A percentile compares a stretch with the other conserved stretches of the same genome.
phyloP scores from a whole-genome alignment of 2,329 filamentous ascomycete species.

The Aureobasidium sp. region DNA sequence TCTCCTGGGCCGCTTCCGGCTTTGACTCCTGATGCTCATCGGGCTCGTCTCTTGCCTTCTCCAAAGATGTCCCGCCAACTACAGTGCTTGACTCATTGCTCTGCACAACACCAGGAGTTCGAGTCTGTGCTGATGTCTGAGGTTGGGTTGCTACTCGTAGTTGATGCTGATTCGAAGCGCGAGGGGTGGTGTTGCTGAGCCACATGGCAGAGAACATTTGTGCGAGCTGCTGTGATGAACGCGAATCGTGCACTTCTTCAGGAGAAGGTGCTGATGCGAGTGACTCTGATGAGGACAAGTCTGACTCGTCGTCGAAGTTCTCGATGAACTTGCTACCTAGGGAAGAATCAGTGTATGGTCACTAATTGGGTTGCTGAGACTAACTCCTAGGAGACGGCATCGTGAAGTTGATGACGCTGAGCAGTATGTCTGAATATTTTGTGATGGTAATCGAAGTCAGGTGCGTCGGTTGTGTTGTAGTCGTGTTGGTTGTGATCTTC shows the following conservation, averaged over 20 bases:
- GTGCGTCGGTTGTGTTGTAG: neutral
- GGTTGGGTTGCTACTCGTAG: neutral
- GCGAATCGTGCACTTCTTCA: neutral
- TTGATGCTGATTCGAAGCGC: neutral
- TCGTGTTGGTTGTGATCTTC: neutral
- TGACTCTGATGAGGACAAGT: neutral
- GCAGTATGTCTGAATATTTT: neutral
- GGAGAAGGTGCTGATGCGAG: neutral
- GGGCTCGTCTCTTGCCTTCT: neutral
- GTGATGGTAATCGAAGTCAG: neutral
- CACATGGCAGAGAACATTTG: neutral
- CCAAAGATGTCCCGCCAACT: too few species aligned
- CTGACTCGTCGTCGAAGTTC: neutral
- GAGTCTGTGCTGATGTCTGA: neutral
- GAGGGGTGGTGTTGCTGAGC: neutral
- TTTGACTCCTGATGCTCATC: neutral
- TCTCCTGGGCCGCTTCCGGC: neutral
- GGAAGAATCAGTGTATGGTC: neutral
- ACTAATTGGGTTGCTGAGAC: neutral
- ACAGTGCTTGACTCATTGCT: too few species aligned
- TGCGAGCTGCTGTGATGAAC: neutral
- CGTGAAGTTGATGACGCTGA: neutral
- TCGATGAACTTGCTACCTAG: slow-evolving; percentile 1
- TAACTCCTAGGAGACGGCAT: neutral
- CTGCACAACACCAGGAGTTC: too few species aligned